Evolutionary conservation across 805 yeast species (phyloP), one percentile per base, ranked within the genome.

Genomic region (Sugiyamaella marilandica): DNA sequence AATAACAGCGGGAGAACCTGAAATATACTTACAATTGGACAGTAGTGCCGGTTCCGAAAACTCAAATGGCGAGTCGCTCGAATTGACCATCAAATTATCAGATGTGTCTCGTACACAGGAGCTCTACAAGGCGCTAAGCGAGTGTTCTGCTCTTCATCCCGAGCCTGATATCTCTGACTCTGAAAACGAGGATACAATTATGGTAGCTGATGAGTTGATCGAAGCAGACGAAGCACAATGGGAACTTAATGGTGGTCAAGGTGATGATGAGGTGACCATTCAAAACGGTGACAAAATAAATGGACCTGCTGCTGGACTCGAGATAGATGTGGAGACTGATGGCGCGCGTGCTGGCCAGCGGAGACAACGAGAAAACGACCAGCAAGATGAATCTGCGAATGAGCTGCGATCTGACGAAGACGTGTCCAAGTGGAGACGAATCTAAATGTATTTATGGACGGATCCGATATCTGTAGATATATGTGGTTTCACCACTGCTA

Each of bases 81-180:
- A 57, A 32, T n/a, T 59, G 32, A 47, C 49, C 16, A 26, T 58
- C 7, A 26, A 7, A 2, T 48, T 57, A 11, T 33, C 41, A 19
- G 48, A 51, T 24, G 21, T 18, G 1, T 10, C 21, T 21, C 19
- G 16, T 4, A 32, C 50, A 11, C 51, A 47, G 33, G 44, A 29
- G 13, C 31, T 61, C 11, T 62, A 59, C 46, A 46, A 55, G 0
- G 62, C 64, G 3, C 35, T 62, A 41, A 54, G 62, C 19, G 54
- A 51, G 32, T 62, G 65, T 52, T 55, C 64, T 1, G 48, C 62
- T 21, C 45, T 62, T 39, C 65, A 62, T 46, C 59, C 59, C 5
- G 65, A 60, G 41, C 47, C 51, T 5, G 57, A 37, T 10, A 49
- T 41, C 14, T 55, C 52, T 1, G 61, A 57, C 33, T 13, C 33